A percentile compares a stretch with the other conserved stretches of the same genome.
Conservation (phyloP, 2,329 filamentous ascomycete species). For the Helotiales sp. region DNA sequence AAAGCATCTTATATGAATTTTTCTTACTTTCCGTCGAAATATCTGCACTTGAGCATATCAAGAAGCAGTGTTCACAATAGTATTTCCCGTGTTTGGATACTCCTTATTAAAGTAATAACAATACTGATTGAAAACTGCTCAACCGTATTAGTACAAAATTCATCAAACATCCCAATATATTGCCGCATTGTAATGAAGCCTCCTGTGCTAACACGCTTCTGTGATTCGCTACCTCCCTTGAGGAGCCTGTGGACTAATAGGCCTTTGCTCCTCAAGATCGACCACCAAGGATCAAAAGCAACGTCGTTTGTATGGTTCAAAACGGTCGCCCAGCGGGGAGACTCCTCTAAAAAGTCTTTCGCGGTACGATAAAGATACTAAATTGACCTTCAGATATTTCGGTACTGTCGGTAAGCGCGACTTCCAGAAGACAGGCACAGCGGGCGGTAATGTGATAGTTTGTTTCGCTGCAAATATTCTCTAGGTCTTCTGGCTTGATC, state of each 20-base stretch:
- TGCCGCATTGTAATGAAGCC: too few species aligned
- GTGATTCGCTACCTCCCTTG: neutral
- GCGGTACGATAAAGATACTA: constrained; percentile 14
- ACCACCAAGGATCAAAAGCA: neutral
- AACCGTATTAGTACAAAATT: too few species aligned
- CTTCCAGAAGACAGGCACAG: constrained; percentile 14
- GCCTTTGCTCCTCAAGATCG: neutral
- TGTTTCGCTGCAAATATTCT: neutral
- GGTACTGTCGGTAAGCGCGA: neutral
- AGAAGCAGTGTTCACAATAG: too few species aligned
- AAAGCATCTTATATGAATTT: too few species aligned
- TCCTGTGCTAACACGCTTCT: too few species aligned
- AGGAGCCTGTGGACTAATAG: neutral
- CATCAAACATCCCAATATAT: too few species aligned
- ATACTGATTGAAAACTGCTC: too few species aligned
- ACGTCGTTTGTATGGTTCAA: neutral
- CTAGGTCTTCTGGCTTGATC: neutral
- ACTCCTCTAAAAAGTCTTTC: constrained; percentile 10
- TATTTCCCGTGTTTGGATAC: too few species aligned
- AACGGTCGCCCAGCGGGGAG: neutral
- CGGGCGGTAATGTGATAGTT: neutral
- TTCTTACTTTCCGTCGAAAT: too few species aligned
- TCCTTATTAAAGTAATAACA: too few species aligned
- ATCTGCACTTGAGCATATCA: too few species aligned
- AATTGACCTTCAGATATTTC: neutral